Evolutionary conservation across 2,329 filamentous ascomycete genomes (phyloP).

Genomic region (Neurospora crassa): DNA sequence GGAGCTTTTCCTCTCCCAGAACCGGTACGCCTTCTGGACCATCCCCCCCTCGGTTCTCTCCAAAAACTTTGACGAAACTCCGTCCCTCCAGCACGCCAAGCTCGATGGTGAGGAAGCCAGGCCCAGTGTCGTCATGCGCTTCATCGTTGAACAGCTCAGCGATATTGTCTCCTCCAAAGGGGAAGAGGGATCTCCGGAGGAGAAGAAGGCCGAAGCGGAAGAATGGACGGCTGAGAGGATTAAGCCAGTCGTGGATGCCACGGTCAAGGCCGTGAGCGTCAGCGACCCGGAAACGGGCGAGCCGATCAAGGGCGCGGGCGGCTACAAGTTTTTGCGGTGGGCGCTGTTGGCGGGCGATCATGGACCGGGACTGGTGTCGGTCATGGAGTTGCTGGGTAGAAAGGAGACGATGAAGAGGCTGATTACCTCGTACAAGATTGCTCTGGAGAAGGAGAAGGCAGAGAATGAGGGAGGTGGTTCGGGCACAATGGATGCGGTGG

Average conservation of each 20-base stretch:
- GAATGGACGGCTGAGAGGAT: conserved; percentile 11
- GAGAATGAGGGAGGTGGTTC: neutral
- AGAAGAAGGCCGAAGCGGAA: neutral
- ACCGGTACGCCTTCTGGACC: conserved; percentile 21
- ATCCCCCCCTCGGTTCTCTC: conserved; percentile 4
- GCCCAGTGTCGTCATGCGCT: conserved; percentile 1
- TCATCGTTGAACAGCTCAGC: conserved; percentile 5
- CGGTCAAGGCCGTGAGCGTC: conserved; percentile 2
- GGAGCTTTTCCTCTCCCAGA: conserved; percentile 9
- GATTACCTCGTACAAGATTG: conserved; percentile 5
- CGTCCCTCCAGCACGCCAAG: neutral
- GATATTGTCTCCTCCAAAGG: neutral
- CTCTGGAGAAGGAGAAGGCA: neutral
- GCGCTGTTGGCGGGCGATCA: conserved; percentile 19
- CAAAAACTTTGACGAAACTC: neutral
- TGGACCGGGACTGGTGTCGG: conserved; percentile 16
- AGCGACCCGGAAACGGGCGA: neutral
- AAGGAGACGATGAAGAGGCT: conserved; percentile 21
- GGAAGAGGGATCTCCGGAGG: neutral
- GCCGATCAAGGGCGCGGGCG: conserved; percentile 4
- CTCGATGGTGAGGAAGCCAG: neutral
- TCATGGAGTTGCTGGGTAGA: conserved; percentile 22
- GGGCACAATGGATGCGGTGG: neutral
- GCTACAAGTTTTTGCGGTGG: conserved; percentile 23
- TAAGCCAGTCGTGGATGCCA: neutral